Evolutionary conservation across 2,329 filamentous ascomycete genomes (phyloP).

Genomic region (Neofusicoccum laricinum): DNA sequence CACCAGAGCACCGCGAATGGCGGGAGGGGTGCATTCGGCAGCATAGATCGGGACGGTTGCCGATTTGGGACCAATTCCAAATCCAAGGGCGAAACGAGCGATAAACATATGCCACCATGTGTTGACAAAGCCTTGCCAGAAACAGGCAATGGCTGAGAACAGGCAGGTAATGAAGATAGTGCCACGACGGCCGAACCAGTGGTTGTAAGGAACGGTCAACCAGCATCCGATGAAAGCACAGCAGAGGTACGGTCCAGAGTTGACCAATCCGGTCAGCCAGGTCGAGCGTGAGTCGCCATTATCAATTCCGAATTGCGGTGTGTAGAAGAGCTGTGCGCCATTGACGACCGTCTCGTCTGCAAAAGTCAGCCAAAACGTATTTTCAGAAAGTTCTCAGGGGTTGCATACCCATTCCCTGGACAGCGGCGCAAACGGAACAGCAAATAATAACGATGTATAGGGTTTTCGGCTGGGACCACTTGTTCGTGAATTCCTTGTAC

Average conservation of each 20-base stretch:
- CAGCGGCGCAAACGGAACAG: conserved; percentile 66
- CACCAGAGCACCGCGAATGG: conserved; percentile 70
- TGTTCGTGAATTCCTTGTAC: conserved; percentile 60
- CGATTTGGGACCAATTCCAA: conserved; percentile 74
- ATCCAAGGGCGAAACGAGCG: conserved; percentile 69
- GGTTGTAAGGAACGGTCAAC: conserved; percentile 71
- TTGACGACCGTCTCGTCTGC: conserved; percentile 67
- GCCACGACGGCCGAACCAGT: conserved; percentile 65
- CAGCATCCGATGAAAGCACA: conserved; percentile 70
- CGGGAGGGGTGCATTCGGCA: conserved; percentile 68
- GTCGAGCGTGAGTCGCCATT: conserved; percentile 45
- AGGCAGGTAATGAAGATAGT: conserved; percentile 75
- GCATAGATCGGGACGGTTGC: conserved; percentile 75
- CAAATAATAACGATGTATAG: conserved; percentile 65
- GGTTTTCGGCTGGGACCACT: conserved; percentile 66
- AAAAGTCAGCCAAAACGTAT: neutral
- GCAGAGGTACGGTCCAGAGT: conserved; percentile 62
- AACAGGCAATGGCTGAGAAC: conserved; percentile 59
- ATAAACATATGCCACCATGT: conserved; percentile 70
- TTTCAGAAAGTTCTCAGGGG: neutral
- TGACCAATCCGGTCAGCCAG: conserved; percentile 62
- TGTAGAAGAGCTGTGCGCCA: conserved; percentile 66
- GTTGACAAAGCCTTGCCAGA: conserved; percentile 64
- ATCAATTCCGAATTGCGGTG: conserved; percentile 57
- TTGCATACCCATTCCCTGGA: conserved; percentile 62